Base-by-base conservation (phyloP, 768 basidiomycete genomes). In the Suillus subluteus region DNA sequence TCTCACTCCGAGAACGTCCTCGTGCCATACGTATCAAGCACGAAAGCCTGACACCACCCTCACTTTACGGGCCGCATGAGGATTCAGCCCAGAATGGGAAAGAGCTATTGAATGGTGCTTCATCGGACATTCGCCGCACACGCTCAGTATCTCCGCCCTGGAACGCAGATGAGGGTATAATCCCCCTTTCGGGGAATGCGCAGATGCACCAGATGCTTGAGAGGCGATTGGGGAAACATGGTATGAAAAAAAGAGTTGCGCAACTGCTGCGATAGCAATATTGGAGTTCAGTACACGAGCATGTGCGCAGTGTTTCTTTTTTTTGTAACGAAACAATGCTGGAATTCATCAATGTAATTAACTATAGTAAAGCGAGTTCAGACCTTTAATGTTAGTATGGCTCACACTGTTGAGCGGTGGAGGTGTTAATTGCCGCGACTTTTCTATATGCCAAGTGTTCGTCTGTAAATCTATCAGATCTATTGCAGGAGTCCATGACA, bases 161-260 rank as follows among this genome's bases (percentile, higher is more conserved):
- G 63, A 18, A 40, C n/a, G 61, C n/a, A 12, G 38, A 64, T 16
- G 68, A 59, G 40, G 37, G 32, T 21, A 26, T 11, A 4, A 5
- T 58, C 46, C 48, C 2, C 15, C 46, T 7, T 18, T 70, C 30
- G 12, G 69, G 40, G 58, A 65, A 63, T 43, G 18, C 40, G 32
- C 37, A 32, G 4, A 72, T 73, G 1, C 58, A 55, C 8, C 30
- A 26, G 5, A 44, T 68, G 56, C n/a, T 73, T 38, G 71, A 75
- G 21, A 55, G 16, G 9, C 62, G 37, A 62, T 9, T 76, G 9
- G 76, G 75, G 2, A 72, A 58, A 41, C 23, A 9, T 8, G 54
- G 3, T 11, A 71, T 67, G 46, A 73, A 63, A 8, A 67, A 18
- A 26, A 66, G 58, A 1, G 35, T 78, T 6, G 62, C 55, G 12